phyloP scores from a whole-genome alignment of 208 protist species.

The Lotmaria passim region DNA sequence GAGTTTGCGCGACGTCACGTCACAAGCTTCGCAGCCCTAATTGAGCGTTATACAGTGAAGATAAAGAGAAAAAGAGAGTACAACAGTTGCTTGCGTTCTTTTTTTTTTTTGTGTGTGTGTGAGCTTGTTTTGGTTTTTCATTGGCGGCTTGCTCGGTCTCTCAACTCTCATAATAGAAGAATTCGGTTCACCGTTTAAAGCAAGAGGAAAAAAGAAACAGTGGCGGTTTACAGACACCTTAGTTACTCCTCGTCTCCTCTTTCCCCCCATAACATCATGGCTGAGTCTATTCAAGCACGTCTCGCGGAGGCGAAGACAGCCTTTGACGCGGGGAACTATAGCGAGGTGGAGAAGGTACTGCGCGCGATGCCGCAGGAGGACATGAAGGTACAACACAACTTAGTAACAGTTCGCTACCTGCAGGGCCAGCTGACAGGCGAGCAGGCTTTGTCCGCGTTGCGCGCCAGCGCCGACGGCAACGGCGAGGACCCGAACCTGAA shows the following conservation, averaged over 20 bases:
- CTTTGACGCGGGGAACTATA: constrained; percentile 77
- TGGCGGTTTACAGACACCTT: too few species aligned
- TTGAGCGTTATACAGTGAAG: too few species aligned
- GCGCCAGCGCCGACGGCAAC: constrained; percentile 27
- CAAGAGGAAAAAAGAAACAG: too few species aligned
- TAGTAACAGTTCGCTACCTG: constrained; percentile 76
- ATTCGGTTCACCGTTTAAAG: too few species aligned
- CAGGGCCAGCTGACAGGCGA: constrained; percentile 58
- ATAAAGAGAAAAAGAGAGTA: too few species aligned
- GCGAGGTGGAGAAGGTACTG: constrained; percentile 66
- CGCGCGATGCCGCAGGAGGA: constrained; percentile 71
- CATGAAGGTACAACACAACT: constrained; percentile 82
- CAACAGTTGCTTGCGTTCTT: too few species aligned
- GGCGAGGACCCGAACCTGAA: constrained; percentile 38
- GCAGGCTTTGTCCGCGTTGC: constrained; percentile 51
- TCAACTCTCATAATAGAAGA: too few species aligned
- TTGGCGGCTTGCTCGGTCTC: too few species aligned
- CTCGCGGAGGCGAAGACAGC: constrained; percentile 67
- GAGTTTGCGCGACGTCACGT: too few species aligned
- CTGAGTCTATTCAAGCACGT: constrained; percentile 31
- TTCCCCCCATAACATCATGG: background rate
- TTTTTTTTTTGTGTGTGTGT: too few species aligned
- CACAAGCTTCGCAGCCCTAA: too few species aligned
- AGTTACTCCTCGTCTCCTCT: background rate
- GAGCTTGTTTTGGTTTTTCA: too few species aligned